phyloP scores from a whole-genome alignment of 2,329 filamentous ascomycete species.

The Colletotrichum lentis region DNA sequence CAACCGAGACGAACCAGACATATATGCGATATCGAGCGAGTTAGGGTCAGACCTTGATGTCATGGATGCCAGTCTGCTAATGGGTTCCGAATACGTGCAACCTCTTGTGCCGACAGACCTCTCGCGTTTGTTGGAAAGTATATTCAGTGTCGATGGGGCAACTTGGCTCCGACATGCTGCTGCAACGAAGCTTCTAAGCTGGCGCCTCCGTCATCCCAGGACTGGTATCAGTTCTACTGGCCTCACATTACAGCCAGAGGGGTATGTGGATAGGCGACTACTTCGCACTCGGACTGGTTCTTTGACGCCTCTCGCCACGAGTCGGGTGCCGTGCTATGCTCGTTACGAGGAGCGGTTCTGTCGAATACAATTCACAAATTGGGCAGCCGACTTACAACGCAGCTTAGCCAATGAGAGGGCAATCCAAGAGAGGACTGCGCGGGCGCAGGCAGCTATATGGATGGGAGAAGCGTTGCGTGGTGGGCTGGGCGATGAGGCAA shows the following conservation, averaged over 20 bases:
- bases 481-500: neutral
- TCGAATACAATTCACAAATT: constrained; percentile 76
- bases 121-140: constrained; percentile 68
- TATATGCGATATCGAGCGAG: constrained; percentile 81
- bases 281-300: constrained; percentile 42
- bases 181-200: constrained; percentile 81
- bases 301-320: neutral
- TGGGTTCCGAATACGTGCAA: constrained; percentile 89
- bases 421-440: constrained; percentile 69
- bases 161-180: constrained; percentile 83
- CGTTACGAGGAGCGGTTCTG: constrained; percentile 47
- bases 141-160: constrained; percentile 82
- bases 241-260: neutral
- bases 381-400: constrained; percentile 82
- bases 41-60: constrained; percentile 75
- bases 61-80: constrained; percentile 92
- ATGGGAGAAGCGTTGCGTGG: constrained; percentile 68
- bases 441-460: constrained; percentile 73
- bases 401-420: constrained; percentile 78
- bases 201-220: constrained; percentile 56
- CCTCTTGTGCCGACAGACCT: constrained; percentile 83
- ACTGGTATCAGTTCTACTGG: constrained; percentile 29
- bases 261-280: constrained; percentile 54
- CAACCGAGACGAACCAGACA: constrained; percentile 48
- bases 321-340: constrained; percentile 38